Base-by-base conservation (phyloP, 2,329 filamentous ascomycete species). In the Sporothrix pseudoabietina region DNA sequence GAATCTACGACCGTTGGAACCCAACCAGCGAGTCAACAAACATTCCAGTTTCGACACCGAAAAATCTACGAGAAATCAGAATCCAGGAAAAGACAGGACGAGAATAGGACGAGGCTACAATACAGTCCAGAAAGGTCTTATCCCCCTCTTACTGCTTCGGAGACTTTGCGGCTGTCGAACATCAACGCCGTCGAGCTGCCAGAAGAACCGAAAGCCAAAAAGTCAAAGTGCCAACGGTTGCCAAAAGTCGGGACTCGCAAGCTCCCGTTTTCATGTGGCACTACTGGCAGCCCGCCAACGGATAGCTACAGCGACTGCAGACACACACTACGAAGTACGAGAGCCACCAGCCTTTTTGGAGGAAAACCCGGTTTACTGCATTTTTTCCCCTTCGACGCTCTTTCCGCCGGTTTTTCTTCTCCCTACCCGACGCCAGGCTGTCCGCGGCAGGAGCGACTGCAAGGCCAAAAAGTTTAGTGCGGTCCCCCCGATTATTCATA, bases 401-500 rank as follows among this genome's bases (percentile, higher is more conserved):
- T 57, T 22, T 19, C n/a, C 39, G 39, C 61, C n/a, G 47, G 9
- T 16, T 9, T 66, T 47, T 70, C 30, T 9, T 66, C 30, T 70
- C n/a, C 47, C 47, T 35, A 26, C 44, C 65, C 35, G 12, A 26
- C 35, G 8, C 54, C 52, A 69, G 54, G 54, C 69, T 59, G 54
- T 39, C 69, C 39, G 69, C 54, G 54, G 69, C 22, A 71, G 54
- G 69, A 59, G 69, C 54, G 39, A 71, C 39, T 47, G 10, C 69
- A 71, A 22, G 16, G n/a, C 26, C 26, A 14, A 71, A 52, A 52
- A 19, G 26, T 7, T 57, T 70, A 71, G 69, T 35, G 69, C 44
- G 39, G 47, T 14, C 47, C 26, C 55, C 7, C 69, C 16, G 71
- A 74, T 71, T 73, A 54, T 73, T 74, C 68, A 61, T 71, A 73